These are phyloP conservation scores for Athelia psychrophila DNA, from an alignment of 1,284 basidiomycete genomes.

Conservation along the genomic window DNA sequence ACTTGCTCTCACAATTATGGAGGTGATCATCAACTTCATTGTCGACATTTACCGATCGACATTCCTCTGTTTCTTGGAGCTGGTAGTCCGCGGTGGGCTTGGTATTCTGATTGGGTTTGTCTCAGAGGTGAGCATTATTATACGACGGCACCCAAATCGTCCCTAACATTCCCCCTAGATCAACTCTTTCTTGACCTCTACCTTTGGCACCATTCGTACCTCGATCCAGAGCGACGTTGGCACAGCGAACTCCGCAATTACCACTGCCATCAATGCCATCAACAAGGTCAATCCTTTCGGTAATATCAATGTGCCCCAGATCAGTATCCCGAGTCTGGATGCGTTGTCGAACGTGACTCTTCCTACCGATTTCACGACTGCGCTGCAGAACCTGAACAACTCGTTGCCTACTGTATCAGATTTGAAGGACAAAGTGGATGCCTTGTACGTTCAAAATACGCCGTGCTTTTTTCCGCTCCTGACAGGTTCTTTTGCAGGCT, in stretches of 20 bases:
- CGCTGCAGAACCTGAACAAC: slow-evolving; percentile 73
- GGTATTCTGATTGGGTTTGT: slow-evolving; percentile 81
- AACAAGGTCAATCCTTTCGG: slow-evolving; percentile 73
- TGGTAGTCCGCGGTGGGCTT: slow-evolving; percentile 82
- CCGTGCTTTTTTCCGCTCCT: too few species aligned
- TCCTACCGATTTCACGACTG: slow-evolving; percentile 75
- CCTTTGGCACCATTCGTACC: slow-evolving; percentile 57
- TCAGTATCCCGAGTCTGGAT: slow-evolving; percentile 70
- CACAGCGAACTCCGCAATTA: slow-evolving; percentile 68
- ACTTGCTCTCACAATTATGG: slow-evolving; percentile 76
- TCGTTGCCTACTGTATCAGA: slow-evolving; percentile 81
- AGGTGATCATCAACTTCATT: slow-evolving; percentile 87
- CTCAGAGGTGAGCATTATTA: slow-evolving; percentile 57
- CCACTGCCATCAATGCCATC: slow-evolving; percentile 59
- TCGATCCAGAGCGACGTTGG: slow-evolving; percentile 72
- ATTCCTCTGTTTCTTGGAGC: slow-evolving; percentile 89
- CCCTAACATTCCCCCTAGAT: slow-evolving; percentile 48
- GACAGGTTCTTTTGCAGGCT: slow-evolving; percentile 61
- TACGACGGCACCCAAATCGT: not conserved
- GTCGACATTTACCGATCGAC: slow-evolving; percentile 90
- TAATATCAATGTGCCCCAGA: slow-evolving; percentile 64
- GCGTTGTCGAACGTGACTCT: slow-evolving; percentile 78
- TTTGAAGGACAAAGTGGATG: slow-evolving; percentile 70
- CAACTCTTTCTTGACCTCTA: slow-evolving; percentile 61
- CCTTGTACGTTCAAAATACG: slow-evolving; percentile 67